Conservation (phyloP, 148 eudicot genomes). For the Rhododendron molle region DNA sequence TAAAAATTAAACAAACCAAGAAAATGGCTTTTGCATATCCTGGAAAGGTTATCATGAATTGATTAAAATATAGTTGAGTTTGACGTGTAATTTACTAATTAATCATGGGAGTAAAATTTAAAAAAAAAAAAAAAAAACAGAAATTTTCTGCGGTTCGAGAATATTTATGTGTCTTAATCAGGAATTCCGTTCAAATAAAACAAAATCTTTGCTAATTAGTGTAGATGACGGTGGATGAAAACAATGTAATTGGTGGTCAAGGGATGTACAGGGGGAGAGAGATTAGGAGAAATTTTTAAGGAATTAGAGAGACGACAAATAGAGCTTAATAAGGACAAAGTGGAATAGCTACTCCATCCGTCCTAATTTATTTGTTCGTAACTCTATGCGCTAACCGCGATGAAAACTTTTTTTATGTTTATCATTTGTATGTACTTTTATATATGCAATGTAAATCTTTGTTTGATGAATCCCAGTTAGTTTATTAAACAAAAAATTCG, state of each 20-base stretch:
- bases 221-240: not conserved
- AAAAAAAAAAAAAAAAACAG: not conserved
- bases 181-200: not conserved
- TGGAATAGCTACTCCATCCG: too few species aligned
- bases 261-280: not conserved
- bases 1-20: not conserved
- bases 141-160: not conserved
- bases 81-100: conserved; percentile 1
- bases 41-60: conserved; percentile 6
- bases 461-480: not conserved
- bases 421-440: too few species aligned
- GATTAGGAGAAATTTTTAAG: not conserved
- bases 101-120: not conserved
- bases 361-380: too few species aligned
- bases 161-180: not conserved
- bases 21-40: not conserved
- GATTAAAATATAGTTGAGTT: not conserved
- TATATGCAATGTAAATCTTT: too few species aligned
- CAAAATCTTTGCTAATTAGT: not conserved
- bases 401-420: too few species aligned
- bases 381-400: too few species aligned
- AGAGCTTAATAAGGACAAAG: not conserved
- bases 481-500: too few species aligned
- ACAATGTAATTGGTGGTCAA: not conserved
- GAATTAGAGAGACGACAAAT: not conserved